Evolutionary conservation across 371 early-diverging fungal species (phyloP).

Genomic region (Actinomucor elegans): DNA sequence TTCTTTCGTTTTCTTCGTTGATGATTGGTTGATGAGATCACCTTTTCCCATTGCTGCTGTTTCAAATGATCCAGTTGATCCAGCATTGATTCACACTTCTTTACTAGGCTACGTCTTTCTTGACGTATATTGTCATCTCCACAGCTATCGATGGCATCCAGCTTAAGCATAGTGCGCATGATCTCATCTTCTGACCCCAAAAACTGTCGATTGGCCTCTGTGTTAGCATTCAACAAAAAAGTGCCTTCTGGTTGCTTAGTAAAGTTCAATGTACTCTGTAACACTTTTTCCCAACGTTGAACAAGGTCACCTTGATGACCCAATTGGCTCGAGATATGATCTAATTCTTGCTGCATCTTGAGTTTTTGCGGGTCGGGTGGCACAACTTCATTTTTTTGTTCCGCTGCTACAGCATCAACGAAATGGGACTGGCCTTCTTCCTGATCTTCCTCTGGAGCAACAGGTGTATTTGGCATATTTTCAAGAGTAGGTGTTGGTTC

Average conservation of each 20-base stretch:
- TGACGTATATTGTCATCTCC: slow-evolving; percentile 34
- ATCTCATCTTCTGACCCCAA: slow-evolving; percentile 33
- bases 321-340: slow-evolving; percentile 2
- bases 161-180: slow-evolving; percentile 29
- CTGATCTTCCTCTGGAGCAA: not conserved
- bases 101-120: slow-evolving; percentile 30
- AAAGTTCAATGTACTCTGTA: slow-evolving; percentile 1
- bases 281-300: slow-evolving; percentile 2
- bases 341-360: not conserved
- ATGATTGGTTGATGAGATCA: not conserved
- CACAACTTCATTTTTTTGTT: slow-evolving; percentile 7
- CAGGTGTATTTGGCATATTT: slow-evolving; percentile 5
- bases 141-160: slow-evolving; percentile 35
- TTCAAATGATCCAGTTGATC: slow-evolving; percentile 39
- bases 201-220: slow-evolving; percentile 22
- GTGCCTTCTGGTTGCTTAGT: slow-evolving; percentile 15
- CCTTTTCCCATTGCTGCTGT: slow-evolving; percentile 37
- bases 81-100: slow-evolving; percentile 29
- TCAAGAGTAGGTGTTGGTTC: slow-evolving; percentile 27
- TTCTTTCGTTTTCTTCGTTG: not conserved
- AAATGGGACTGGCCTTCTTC: slow-evolving; percentile 5
- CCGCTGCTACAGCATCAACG: slow-evolving; percentile 16
- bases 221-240: slow-evolving; percentile 18
- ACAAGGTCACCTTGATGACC: slow-evolving; percentile 3
- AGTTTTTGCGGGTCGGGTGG: slow-evolving; percentile 4